Evolutionary conservation across 129 eudicot genomes (phyloP).

Genomic region (Logfia minima): DNA sequence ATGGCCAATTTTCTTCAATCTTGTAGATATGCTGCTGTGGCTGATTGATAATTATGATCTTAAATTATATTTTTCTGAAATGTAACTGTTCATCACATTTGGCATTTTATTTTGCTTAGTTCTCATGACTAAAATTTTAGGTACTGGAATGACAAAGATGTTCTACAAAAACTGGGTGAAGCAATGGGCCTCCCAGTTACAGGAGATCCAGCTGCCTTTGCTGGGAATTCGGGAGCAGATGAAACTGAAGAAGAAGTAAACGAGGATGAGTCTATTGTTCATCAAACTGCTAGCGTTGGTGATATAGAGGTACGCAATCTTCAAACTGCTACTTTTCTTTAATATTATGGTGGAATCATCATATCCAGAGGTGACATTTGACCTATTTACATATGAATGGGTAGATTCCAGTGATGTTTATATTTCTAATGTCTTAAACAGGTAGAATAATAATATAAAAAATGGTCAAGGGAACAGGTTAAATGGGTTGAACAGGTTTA

Average conservation of each 20-base stretch:
- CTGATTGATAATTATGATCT: not conserved
- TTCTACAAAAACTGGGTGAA: slow-evolving; percentile 82
- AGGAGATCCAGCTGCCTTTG: slow-evolving; percentile 59
- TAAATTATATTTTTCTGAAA: not conserved
- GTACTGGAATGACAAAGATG: slow-evolving; percentile 87
- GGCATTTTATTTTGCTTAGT: not conserved
- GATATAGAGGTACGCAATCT: slow-evolving; percentile 63
- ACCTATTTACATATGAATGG: not conserved
- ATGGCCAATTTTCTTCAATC: not conserved
- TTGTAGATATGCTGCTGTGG: slow-evolving; percentile 1
- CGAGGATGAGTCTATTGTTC: slow-evolving; percentile 92
- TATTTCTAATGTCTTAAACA: not conserved
- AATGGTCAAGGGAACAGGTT: no score
- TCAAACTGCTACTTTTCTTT: slow-evolving; percentile 12
- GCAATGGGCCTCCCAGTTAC: slow-evolving; percentile 88
- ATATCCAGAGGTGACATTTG: not conserved
- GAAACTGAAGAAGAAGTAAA: slow-evolving; percentile 63
- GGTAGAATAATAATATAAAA: not conserved
- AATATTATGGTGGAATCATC: not conserved
- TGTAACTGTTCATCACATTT: not conserved
- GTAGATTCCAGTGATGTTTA: not conserved
- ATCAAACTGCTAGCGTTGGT: slow-evolving; percentile 85
- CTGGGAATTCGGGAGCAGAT: slow-evolving; percentile 53
- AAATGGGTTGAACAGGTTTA: no score
- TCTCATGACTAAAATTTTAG: slow-evolving; percentile 15